Evolutionary conservation across 768 basidiomycete genomes (phyloP).

Genomic region (Amanita fuliginea): DNA sequence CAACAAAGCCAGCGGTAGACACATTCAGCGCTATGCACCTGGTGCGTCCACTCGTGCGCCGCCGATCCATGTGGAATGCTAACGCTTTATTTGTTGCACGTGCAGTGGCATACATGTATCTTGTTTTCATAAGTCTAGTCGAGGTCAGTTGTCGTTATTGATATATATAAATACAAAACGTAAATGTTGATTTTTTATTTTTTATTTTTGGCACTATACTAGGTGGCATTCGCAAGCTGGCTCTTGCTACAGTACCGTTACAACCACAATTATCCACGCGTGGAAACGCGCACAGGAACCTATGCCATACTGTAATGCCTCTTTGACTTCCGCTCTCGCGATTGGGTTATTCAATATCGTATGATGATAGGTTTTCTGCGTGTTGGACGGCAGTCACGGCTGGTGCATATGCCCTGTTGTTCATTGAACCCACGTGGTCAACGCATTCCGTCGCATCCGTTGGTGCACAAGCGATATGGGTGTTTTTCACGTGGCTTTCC

Average conservation of each 20-base stretch:
- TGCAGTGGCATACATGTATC: slow-evolving; percentile 38
- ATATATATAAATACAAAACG: too few species aligned
- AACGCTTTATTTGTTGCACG: slow-evolving; percentile 10
- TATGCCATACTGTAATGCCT: slow-evolving; percentile 38
- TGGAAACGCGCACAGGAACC: slow-evolving; percentile 28
- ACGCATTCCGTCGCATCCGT: slow-evolving; percentile 42
- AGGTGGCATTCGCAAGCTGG: slow-evolving; percentile 47
- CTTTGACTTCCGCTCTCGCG: neutral
- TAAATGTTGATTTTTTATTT: neutral
- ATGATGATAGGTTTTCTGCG: slow-evolving; percentile 34
- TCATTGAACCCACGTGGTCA: slow-evolving; percentile 50
- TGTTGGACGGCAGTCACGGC: slow-evolving; percentile 52
- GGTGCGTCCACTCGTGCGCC: slow-evolving; percentile 27
- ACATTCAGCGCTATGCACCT: slow-evolving; percentile 40
- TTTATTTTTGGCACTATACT: too few species aligned
- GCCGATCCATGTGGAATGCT: neutral
- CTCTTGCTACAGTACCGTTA: slow-evolving; percentile 44
- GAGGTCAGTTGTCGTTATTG: slow-evolving; percentile 26
- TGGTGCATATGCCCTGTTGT: slow-evolving; percentile 41
- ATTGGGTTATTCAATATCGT: neutral
- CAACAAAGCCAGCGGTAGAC: slow-evolving; percentile 37
- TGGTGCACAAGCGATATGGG: slow-evolving; percentile 50
- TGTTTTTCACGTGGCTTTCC: slow-evolving; percentile 44
- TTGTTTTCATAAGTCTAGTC: slow-evolving; percentile 36
- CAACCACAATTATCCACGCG: slow-evolving; percentile 41